phyloP scores from a whole-genome alignment of 2,329 filamentous ascomycete genomes.

The Pseudogymnoascus sp. region DNA sequence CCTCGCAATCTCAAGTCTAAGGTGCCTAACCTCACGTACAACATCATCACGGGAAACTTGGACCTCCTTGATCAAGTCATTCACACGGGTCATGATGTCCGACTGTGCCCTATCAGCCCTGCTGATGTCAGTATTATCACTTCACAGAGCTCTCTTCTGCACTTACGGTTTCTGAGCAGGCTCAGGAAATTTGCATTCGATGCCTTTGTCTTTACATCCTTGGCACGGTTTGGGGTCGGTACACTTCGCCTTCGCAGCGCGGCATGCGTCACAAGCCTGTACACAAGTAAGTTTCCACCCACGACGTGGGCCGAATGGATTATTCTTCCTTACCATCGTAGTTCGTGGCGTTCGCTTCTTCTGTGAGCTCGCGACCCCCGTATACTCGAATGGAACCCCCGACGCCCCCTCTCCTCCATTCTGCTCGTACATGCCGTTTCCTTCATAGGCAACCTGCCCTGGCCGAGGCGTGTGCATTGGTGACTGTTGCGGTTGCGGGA shows the following conservation, averaged over 20 bases:
- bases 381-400: neutral
- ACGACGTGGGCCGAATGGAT: conserved; percentile 21
- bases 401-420: neutral
- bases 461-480: neutral
- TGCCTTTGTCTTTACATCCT: conserved; percentile 78
- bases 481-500: neutral
- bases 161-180: conserved; percentile 84
- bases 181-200: conserved; percentile 82
- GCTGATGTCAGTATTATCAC: neutral
- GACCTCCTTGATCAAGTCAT: conserved; percentile 25
- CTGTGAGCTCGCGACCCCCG: conserved; percentile 9
- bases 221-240: conserved; percentile 79
- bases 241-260: conserved; percentile 82
- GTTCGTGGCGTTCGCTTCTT: conserved; percentile 29
- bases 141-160: conserved; percentile 35
- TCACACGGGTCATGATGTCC: conserved; percentile 45
- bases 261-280: conserved; percentile 85
- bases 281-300: neutral
- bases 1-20: neutral
- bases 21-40: neutral
- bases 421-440: neutral
- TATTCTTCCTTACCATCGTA: conserved; percentile 30
- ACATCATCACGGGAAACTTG: neutral
- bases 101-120: conserved; percentile 47
- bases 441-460: neutral